Base-by-base conservation (phyloP, 2,329 filamentous ascomycete genomes). In the Aspergillus japonicus region DNA sequence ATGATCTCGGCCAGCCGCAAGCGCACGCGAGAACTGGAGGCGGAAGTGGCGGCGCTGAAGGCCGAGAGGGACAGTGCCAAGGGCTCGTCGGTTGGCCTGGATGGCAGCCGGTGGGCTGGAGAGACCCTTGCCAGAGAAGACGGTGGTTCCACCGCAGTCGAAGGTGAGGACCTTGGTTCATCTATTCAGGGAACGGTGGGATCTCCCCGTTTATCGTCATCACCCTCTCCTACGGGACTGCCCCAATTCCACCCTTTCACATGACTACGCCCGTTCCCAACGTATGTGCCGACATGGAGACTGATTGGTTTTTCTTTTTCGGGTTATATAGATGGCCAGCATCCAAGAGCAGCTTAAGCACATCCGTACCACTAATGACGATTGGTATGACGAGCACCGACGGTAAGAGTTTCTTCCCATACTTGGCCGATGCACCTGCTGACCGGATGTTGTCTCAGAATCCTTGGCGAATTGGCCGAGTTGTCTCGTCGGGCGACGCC, bases 121-220 rank as follows among this genome's bases (percentile, higher is more conserved):
- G 61, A 68, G 64, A 54, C 48, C 10, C 42, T 58, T 21, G 64
- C 65, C 62, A 71, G 68, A 67, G 74, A 73, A 60, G 71, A 69
- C 24, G 59, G 68, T 60, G 72, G 71, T 70, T 68, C 71, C 68
- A 68, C 70, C 67, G 66, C 72, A 70, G 68, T 66, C 73, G 76
- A 78, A 78, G 75, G 75, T 77, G 77, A 79, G 77, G 75, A 77
- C 71, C 75, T 78, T 71, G 76, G 77, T 70, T 74, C 76, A 76
- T 77, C 75, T 68, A 78, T 79, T 69, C 73, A 77, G 74, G 76
- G 77, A 78, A 79, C 76, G 77, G 77, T 79, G 77, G 76, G 77
- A 72, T 63, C 69, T 70, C 76, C 76, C 73, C 74, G 71, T 75
- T 73, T 75, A 62, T 68, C 68, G 61, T 68, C 69, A 56, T 68